Conservation (phyloP, 2,329 filamentous ascomycete species). For the Ophiostoma novo-ulmi region DNA sequence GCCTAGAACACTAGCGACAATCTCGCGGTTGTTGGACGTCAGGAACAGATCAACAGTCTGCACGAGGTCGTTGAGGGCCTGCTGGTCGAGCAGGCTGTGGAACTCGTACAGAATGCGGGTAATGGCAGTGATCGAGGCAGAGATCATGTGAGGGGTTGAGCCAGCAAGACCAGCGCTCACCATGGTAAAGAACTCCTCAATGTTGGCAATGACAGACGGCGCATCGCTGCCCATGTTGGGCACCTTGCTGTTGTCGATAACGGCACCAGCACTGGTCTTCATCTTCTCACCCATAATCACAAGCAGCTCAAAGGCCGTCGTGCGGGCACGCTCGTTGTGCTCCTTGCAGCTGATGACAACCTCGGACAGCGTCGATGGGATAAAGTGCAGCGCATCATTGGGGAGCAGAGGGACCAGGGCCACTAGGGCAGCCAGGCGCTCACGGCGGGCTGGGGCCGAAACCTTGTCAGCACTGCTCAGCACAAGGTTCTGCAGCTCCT, state of each 20-base stretch:
- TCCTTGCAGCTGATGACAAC: conserved; percentile 97
- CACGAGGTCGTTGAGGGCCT: conserved; percentile 76
- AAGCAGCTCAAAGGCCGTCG: conserved; percentile 82
- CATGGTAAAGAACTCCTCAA: conserved; percentile 98
- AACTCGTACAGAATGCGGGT: conserved; percentile 94
- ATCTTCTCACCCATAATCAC: conserved; percentile 85
- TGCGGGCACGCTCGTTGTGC: conserved; percentile 90
- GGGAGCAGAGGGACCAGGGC: conserved; percentile 77
- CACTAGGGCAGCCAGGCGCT: conserved; percentile 76
- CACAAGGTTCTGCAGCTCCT: conserved; percentile 76
- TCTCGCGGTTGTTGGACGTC: conserved; percentile 93
- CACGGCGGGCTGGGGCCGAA: conserved; percentile 76
- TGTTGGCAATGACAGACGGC: conserved; percentile 67
- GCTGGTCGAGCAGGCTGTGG: conserved; percentile 60
- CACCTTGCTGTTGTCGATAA: conserved; percentile 80
- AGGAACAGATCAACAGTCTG: conserved; percentile 95
- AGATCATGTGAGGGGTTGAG: conserved; percentile 93
- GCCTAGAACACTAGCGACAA: conserved; percentile 87
- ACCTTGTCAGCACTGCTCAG: conserved; percentile 77
- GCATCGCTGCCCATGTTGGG: conserved; percentile 80
- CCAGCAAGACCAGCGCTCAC: conserved; percentile 91
- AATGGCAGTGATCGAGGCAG: conserved; percentile 89
- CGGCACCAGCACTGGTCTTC: conserved; percentile 57
- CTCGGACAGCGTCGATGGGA: conserved; percentile 84
- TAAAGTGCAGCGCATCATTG: conserved; percentile 77